Conservation (phyloP, 768 basidiomycete genomes). For the Mycena rebaudengoi region DNA sequence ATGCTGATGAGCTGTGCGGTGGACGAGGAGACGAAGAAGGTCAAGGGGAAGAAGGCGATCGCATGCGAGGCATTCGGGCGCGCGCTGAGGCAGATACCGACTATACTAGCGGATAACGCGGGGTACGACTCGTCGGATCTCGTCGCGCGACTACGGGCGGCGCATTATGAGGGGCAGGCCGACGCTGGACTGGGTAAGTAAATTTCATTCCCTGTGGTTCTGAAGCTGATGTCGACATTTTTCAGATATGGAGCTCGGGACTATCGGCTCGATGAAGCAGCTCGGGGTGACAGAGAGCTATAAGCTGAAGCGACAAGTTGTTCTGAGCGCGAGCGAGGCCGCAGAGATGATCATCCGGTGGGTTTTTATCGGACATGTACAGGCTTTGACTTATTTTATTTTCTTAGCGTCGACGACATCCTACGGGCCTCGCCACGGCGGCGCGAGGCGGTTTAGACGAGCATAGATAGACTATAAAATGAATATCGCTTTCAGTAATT, state of each 20-base stretch:
- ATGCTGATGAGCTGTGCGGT: conserved; percentile 97
- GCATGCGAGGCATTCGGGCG: conserved; percentile 92
- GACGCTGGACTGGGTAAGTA: conserved; percentile 89
- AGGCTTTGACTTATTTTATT: not conserved
- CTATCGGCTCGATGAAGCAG: conserved; percentile 86
- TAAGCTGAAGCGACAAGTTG: conserved; percentile 96
- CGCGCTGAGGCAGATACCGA: conserved; percentile 94
- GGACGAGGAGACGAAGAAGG: conserved; percentile 84
- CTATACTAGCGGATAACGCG: conserved; percentile 96
- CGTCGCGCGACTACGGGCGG: conserved; percentile 87
- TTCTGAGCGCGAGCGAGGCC: conserved; percentile 93
- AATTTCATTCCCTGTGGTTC: not conserved
- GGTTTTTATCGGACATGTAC: conserved; percentile 29
- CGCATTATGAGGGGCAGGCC: conserved; percentile 88
- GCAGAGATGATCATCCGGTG: conserved; percentile 98
- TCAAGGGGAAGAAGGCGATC: conserved; percentile 95
- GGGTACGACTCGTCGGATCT: conserved; percentile 98
- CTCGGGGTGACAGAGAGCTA: conserved; percentile 96
- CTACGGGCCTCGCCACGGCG: conserved; percentile 85
- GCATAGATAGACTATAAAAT: too few species aligned
- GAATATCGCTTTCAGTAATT: too few species aligned
- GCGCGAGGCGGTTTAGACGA: conserved; percentile 85
- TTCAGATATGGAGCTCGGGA: conserved; percentile 88
- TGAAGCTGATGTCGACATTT: not conserved
- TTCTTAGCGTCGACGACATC: conserved; percentile 87